These are phyloP conservation scores for Pythium volutum DNA, from an alignment of 352 stramenopile species.

Conservation along the genomic window DNA sequence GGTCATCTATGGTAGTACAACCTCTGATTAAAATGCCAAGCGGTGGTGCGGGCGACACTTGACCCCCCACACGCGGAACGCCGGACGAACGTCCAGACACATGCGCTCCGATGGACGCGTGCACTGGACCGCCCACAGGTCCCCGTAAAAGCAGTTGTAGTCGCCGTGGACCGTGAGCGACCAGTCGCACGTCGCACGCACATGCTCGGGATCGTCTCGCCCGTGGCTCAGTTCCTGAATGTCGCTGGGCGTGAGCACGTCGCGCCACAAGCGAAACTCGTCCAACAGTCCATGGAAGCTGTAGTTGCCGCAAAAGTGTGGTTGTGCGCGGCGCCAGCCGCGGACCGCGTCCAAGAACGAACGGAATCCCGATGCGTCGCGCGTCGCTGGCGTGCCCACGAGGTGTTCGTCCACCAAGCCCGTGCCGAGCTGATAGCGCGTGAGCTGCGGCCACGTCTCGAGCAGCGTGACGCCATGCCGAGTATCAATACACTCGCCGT, in stretches of 20 bases:
- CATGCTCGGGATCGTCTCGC: background rate
- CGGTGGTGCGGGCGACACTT: no score
- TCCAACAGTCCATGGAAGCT: background rate
- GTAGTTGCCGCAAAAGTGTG: background rate
- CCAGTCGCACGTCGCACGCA: background rate
- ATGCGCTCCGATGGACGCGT: background rate
- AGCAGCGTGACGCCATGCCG: background rate
- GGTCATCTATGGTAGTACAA: no score
- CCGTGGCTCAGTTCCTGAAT: background rate
- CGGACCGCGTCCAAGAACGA: no score
- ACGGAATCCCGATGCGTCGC: background rate
- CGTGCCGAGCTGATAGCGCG: background rate
- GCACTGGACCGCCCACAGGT: background rate
- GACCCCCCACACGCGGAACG: background rate
- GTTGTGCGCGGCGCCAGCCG: no score
- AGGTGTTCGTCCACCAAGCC: background rate
- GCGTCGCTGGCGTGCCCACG: background rate
- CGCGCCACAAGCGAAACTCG: background rate
- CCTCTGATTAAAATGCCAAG: slow-evolving; percentile 31
- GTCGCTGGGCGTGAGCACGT: background rate
- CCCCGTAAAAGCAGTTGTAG: background rate
- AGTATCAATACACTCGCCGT: background rate
- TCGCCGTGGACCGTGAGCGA: background rate
- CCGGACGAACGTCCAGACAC: background rate
- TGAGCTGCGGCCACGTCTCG: background rate